Evolutionary conservation across 495 filamentous ascomycete genomes (phyloP), one percentile per base, ranked within the genome.

Genomic region (Penicillium tannophilum): DNA sequence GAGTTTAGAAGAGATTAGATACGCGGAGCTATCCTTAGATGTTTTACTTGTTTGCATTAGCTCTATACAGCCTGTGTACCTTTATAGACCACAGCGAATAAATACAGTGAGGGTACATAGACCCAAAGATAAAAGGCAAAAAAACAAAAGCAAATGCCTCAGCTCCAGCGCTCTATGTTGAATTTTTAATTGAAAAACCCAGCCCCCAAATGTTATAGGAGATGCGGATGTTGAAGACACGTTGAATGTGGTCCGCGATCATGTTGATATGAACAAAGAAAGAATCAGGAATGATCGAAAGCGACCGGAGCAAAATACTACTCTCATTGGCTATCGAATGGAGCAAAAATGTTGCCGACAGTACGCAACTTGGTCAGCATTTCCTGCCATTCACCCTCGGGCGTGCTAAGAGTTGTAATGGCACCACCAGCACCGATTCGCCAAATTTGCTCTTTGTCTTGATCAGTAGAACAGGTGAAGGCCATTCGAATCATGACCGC

Each of bases 351-450:
- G 26, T 84, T 79, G 63, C 88, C 72, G 26, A 90, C 87, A 6
- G 86, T 87, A 52, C 78, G 78, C 45, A 94, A 70, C 75, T 97
- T 98, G 31, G 84, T 87, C 63, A 86, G 73, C 93, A 97, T 96
- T 79, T 97, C 94, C 52, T 94, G 89, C 79, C 86, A 88, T 79
- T 98, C 93, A 8, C 84, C 92, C 43, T 87, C 80, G 1, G 86
- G 77, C 2, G 84, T 87, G 67, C 90, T 95, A 51, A 95, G 76
- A 20, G 83, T 84, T 8, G 93, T 98, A 3, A 98, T 83, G 5
- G 93, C 93, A 12, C 93, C 93, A 0, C 93, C 93, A 26, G 93
- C 93, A 8, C 92, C 93, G 55, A 97, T 84, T 35, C 82, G 83
- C 93, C 93, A 97, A 2, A 79, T 77, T 62, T 91, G 75, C 43